Evolutionary conservation across 192 early-diverging fungal genomes (phyloP).

Genomic region (Oehlia diaphana): DNA sequence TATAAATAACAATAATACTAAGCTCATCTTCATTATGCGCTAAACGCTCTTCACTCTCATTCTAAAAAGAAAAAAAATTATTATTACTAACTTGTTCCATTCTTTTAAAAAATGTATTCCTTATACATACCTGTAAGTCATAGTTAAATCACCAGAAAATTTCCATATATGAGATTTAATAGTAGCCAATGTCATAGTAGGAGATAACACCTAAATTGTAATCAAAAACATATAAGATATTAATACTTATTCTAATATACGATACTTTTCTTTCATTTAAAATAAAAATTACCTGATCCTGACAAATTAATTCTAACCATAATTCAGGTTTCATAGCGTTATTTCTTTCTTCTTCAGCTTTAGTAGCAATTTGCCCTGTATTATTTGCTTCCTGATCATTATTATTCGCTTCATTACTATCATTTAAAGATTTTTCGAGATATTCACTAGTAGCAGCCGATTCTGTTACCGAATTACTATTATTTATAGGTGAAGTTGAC

Average conservation of each 20-base stretch:
- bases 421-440: not conserved
- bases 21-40: not conserved
- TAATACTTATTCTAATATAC: not conserved
- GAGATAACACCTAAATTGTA: constrained; percentile 36
- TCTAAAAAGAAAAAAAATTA: not conserved
- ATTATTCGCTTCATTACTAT: not conserved
- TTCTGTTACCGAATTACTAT: not conserved
- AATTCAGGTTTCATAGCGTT: constrained; percentile 46
- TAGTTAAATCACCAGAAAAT: constrained; percentile 52
- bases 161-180: constrained; percentile 69
- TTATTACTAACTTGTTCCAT: too few relatives aligned
- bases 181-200: constrained; percentile 72
- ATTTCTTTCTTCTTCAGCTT: constrained; percentile 26
- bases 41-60: constrained; percentile 21
- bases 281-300: constrained; percentile 45
- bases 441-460: not conserved
- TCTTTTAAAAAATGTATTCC: not conserved
- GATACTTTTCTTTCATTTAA: not conserved
- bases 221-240: not conserved
- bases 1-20: not conserved
- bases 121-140: constrained; percentile 49
- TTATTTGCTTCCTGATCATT: not conserved
- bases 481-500: not conserved
- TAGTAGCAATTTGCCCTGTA: constrained; percentile 27
- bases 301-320: constrained; percentile 59